phyloP scores from a whole-genome alignment of 2,329 filamentous ascomycete genomes.

The Trichoderma sp. region DNA sequence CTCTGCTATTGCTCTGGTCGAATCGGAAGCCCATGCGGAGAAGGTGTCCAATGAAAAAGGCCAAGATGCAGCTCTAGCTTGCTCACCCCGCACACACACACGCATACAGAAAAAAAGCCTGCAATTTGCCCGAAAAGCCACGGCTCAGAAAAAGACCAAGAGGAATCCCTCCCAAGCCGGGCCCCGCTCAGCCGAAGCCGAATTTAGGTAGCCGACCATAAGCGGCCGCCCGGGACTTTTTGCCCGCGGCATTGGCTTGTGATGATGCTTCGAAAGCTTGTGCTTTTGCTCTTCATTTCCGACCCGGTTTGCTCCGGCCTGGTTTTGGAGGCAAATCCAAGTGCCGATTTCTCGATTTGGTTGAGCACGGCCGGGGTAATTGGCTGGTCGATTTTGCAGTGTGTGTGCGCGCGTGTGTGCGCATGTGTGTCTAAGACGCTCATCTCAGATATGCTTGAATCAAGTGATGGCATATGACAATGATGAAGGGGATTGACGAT shows the following conservation, averaged over 20 bases:
- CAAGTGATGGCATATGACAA: background rate
- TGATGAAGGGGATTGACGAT: background rate
- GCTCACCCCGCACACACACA: background rate
- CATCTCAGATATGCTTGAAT: background rate
- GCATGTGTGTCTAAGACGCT: background rate
- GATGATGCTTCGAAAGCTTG: conserved; percentile 1
- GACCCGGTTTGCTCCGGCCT: conserved; percentile 27
- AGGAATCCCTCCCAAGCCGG: background rate
- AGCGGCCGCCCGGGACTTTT: conserved; percentile 19
- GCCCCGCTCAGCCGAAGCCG: conserved; percentile 24
- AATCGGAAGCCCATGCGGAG: conserved; percentile 26
- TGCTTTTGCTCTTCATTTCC: conserved; percentile 6
- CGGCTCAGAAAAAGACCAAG: conserved; percentile 1
- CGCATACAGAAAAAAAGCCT: background rate
- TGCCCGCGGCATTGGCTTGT: conserved; percentile 9
- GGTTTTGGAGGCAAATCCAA: background rate
- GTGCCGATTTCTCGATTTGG: background rate
- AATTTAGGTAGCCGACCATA: conserved; percentile 27
- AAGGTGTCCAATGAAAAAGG: conserved; percentile 8
- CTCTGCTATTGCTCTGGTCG: background rate
- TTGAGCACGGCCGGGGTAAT: background rate
- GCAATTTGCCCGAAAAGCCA: conserved; percentile 1
- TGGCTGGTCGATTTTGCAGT: background rate
- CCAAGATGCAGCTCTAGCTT: conserved; percentile 22
- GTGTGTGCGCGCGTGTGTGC: background rate